Evolutionary conservation across 1,284 basidiomycete species (phyloP), one percentile per base, ranked within the genome.

Genomic region (Ceratobasidium sp.): DNA sequence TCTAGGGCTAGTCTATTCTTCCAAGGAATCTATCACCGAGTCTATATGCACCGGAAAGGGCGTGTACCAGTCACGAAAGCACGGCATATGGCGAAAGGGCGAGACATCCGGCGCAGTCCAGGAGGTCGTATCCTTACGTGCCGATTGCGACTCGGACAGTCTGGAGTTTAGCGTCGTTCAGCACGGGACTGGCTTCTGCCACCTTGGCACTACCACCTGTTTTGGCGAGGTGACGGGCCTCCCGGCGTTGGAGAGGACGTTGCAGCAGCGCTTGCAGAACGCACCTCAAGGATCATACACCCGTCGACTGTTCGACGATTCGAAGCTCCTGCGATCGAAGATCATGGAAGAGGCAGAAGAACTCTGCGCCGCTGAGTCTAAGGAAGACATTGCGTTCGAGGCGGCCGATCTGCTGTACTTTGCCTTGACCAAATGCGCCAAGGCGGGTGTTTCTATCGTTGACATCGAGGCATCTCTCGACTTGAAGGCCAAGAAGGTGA

Each of bases 271-370:
- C 54, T 84, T 93, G 63, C 83, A 83, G 52, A 87, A 87, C 30
- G 95, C 96, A 0, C 96, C 96, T 0, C 89, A 91, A 75, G 96
- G 94, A 0, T 96, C 93, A 8, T 99, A 99, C 83, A 99, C 98
- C 14, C 90, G 88, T 70, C 85, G 95, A 55, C 83, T 99, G 28
- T 98, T 99, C 81, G 86, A 87, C 72, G 95, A 98, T 78, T 83
- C 91, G 11, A 87, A 87, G 59, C 85, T 99, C 23, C 85, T 99
- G 54, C 87, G 87, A 64, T 91, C 96, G 64, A 99, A 99, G 84
- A 95, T 99, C 75, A 95, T 94, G 89, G 98, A 99, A 82, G 98
- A 99, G 82, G 98, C 98, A 0, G 94, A 97, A 78, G 98, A 99
- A 82, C 87, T 99, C 14, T 97, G 96, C 79, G 86, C 87, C 30